Evolutionary conservation across 2,329 filamentous ascomycete species (phyloP).

Genomic region (Talaromyces sp.): DNA sequence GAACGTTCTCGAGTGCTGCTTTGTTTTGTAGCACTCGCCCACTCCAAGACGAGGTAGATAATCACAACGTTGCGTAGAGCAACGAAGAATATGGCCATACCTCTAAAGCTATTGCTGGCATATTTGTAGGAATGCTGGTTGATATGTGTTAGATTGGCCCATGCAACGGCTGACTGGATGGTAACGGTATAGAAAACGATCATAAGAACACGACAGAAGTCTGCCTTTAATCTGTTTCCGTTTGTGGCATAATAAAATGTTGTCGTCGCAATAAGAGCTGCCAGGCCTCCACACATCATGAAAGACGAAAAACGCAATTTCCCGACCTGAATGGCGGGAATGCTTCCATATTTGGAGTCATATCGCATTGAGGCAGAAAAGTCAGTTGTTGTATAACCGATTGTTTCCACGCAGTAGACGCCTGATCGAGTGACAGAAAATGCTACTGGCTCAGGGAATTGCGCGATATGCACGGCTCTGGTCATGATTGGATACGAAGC

Average conservation of each 20-base stretch:
- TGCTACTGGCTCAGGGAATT: neutral
- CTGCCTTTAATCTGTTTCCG: neutral
- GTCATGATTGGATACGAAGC: neutral
- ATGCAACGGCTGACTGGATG: neutral
- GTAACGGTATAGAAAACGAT: neutral
- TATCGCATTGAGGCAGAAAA: neutral
- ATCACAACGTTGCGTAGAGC: neutral
- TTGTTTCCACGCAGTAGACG: neutral
- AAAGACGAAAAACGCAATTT: neutral
- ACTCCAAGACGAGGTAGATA: neutral
- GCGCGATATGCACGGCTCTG: neutral
- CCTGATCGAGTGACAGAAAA: neutral
- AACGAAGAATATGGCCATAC: neutral
- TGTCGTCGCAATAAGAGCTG: neutral
- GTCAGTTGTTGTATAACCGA: neutral
- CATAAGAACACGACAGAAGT: neutral
- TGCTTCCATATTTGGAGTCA: neutral
- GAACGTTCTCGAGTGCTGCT: neutral
- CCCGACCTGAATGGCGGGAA: neutral
- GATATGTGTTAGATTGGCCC: neutral
- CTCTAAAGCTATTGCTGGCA: neutral
- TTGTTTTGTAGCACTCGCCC: neutral
- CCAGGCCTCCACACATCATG: neutral
- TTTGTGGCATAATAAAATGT: neutral
- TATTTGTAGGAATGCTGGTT: neutral